Evolutionary conservation across 1,284 basidiomycete species (phyloP).

Genomic region (Microbotryum saponariae): DNA sequence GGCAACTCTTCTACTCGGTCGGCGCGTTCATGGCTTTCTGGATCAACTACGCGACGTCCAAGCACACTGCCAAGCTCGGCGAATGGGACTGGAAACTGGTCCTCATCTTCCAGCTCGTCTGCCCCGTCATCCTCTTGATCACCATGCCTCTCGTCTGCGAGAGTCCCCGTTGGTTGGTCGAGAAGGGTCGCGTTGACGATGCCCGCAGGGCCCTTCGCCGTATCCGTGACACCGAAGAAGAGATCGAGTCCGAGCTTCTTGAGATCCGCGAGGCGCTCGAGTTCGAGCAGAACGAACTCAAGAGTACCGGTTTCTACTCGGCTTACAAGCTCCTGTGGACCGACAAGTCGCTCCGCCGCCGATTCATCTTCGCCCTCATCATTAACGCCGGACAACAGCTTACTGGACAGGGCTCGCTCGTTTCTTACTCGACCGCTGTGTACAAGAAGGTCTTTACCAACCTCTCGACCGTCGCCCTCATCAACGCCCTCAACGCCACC

Average conservation of each 20-base stretch:
- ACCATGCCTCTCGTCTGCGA: too few species aligned
- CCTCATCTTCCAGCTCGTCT: too few species aligned
- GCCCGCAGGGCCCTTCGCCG: constrained; percentile 9
- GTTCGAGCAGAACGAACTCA: constrained; percentile 18
- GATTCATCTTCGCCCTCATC: constrained; percentile 24
- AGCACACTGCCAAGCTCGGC: not conserved
- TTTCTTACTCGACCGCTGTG: constrained; percentile 27
- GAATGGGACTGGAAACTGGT: not conserved
- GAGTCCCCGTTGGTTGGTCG: too few species aligned
- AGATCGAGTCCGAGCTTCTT: constrained; percentile 26
- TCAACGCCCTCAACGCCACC: constrained; percentile 27
- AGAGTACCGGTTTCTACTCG: constrained; percentile 10
- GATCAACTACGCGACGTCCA: not conserved
- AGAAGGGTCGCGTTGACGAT: too few species aligned
- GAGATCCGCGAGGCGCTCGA: constrained; percentile 26
- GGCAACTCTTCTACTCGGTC: constrained; percentile 4
- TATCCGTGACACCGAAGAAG: constrained; percentile 15
- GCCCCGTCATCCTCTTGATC: too few species aligned
- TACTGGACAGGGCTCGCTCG: constrained; percentile 22
- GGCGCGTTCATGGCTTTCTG: constrained; percentile 2
- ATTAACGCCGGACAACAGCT: constrained; percentile 32
- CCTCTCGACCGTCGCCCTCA: constrained; percentile 26
- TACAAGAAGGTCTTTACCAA: constrained; percentile 27
- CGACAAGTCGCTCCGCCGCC: constrained; percentile 27
- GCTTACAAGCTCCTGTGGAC: constrained; percentile 11